Conservation (phyloP, 2,329 filamentous ascomycete species). For the Coniochaeta sp. region DNA sequence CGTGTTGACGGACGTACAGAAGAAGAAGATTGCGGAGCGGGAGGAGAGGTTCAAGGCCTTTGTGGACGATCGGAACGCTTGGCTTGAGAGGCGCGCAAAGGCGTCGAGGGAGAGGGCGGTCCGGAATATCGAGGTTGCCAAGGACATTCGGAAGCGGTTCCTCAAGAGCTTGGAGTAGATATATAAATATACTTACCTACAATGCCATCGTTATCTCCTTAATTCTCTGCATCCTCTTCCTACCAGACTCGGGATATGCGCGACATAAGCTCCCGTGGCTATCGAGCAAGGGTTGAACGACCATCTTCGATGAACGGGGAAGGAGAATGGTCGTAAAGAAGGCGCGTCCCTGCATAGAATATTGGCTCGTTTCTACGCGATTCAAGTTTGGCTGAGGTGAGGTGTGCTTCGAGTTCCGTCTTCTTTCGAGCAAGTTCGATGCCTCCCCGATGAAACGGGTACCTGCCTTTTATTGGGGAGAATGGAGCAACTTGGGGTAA, state of each 20-base stretch:
- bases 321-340: too few species aligned
- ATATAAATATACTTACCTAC: too few species aligned
- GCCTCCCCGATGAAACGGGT: background rate
- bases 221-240: too few species aligned
- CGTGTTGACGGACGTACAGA: slow-evolving; percentile 1
- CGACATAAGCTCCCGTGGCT: too few species aligned
- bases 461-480: background rate
- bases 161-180: background rate
- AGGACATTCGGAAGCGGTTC: slow-evolving; percentile 1
- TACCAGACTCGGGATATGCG: too few species aligned
- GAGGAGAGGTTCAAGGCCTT: slow-evolving; percentile 15
- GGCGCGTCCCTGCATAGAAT: background rate
- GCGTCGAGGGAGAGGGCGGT: slow-evolving; percentile 10
- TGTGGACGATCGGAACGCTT: slow-evolving; percentile 15
- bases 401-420: too few species aligned
- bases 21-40: slow-evolving; percentile 10
- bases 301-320: background rate
- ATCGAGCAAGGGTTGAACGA: too few species aligned
- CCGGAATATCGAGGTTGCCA: background rate
- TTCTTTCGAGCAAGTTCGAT: background rate
- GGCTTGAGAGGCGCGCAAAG: slow-evolving; percentile 16
- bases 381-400: too few species aligned
- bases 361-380: background rate
- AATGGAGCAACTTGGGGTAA: background rate
- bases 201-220: too few species aligned